phyloP scores from a whole-genome alignment of 2,329 filamentous ascomycete species.

The Cordyceps javanica region DNA sequence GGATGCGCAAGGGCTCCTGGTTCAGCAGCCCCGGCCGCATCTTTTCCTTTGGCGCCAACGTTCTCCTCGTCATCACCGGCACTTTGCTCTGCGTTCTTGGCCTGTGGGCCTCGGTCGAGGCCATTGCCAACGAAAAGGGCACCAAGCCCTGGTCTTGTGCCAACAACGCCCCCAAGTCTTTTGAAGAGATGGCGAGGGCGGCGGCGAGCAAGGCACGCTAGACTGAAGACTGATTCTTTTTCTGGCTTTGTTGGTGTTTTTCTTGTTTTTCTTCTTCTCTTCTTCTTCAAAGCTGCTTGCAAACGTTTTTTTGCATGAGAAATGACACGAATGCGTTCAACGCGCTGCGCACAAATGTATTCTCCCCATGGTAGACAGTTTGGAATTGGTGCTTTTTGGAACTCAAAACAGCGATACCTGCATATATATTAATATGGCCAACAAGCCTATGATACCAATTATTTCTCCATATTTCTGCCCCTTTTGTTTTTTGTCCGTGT shows the following conservation, averaged over 20 bases:
- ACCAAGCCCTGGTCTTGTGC: conserved; percentile 31
- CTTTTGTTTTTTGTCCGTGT: no score
- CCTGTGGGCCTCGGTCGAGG: conserved; percentile 33
- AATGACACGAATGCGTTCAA: background rate
- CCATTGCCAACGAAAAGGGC: conserved; percentile 24
- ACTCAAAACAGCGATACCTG: conserved; percentile 4
- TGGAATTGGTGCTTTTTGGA: background rate
- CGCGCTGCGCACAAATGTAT: background rate
- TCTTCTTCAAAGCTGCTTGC: background rate
- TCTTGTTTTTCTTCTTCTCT: background rate
- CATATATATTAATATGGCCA: conserved; percentile 5
- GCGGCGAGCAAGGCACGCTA: background rate
- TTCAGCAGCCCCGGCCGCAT: conserved; percentile 27
- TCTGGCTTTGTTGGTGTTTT: background rate
- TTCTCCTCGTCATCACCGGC: conserved; percentile 27
- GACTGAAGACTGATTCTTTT: background rate
- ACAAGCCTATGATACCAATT: background rate
- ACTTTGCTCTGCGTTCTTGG: conserved; percentile 32
- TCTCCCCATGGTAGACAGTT: background rate
- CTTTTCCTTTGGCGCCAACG: conserved; percentile 27
- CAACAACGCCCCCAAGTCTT: conserved; percentile 1
- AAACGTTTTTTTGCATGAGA: background rate
- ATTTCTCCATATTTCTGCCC: background rate
- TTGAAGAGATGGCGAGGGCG: background rate
- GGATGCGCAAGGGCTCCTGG: conserved; percentile 38